These are phyloP conservation scores for Podaxis pistillaris DNA, from an alignment of 768 basidiomycete genomes.

Conservation along the genomic window DNA sequence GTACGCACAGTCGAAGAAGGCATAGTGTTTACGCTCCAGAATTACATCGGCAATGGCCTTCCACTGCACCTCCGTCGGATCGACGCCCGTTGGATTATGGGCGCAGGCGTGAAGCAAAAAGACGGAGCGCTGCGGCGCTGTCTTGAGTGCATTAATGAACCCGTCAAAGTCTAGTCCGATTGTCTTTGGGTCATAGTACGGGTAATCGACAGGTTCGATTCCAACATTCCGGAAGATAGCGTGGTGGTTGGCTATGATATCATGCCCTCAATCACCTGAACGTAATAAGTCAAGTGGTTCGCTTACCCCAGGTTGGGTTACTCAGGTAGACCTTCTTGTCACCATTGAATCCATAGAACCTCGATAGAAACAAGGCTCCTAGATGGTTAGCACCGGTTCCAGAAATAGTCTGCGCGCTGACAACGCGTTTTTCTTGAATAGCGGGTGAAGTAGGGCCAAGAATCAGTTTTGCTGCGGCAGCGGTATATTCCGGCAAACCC, in stretches of 20 bases:
- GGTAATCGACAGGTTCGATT: constrained; percentile 81
- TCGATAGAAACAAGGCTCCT: constrained; percentile 81
- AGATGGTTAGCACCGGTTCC: constrained; percentile 97
- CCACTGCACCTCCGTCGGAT: constrained; percentile 91
- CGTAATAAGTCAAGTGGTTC: constrained; percentile 4
- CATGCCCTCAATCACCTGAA: constrained; percentile 12
- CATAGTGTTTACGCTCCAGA: constrained; percentile 72
- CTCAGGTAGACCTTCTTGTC: constrained; percentile 78
- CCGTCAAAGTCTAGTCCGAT: constrained; percentile 82
- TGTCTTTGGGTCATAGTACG: constrained; percentile 92
- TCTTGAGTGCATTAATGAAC: constrained; percentile 56
- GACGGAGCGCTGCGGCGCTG: constrained; percentile 73
- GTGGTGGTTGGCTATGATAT: constrained; percentile 72
- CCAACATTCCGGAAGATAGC: constrained; percentile 91
- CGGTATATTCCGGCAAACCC: constrained; percentile 80
- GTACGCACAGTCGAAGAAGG: constrained; percentile 95
- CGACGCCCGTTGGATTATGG: constrained; percentile 96
- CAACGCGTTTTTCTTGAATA: constrained; percentile 66
- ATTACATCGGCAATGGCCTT: constrained; percentile 69
- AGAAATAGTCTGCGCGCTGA: constrained; percentile 90
- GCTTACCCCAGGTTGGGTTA: constrained; percentile 92
- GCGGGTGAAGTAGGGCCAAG: constrained; percentile 72
- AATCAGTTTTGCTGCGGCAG: constrained; percentile 79
- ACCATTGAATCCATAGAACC: constrained; percentile 75
- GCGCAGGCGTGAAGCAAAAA: constrained; percentile 93